These are phyloP conservation scores for Fusarium nodosum DNA, from an alignment of 2,329 filamentous ascomycete species.

Conservation along the genomic window DNA sequence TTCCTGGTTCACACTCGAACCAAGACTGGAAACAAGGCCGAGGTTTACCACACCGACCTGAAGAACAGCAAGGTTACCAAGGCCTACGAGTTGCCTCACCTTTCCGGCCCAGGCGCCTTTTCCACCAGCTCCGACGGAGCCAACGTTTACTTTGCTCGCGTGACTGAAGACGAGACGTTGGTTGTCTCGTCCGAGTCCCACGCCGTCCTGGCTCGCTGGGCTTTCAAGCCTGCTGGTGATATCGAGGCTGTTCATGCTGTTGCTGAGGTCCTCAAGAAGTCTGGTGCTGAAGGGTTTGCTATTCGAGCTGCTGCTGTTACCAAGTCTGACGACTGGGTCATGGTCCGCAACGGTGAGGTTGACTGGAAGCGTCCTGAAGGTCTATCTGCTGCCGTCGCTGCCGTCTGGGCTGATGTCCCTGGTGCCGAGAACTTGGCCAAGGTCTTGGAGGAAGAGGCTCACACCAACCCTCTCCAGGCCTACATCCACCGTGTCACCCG, in stretches of 20 bases:
- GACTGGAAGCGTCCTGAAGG: constrained; percentile 88
- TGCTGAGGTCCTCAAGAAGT: constrained; percentile 84
- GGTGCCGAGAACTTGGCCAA: constrained; percentile 80
- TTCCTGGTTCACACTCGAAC: constrained; percentile 88
- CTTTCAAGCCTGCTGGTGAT: constrained; percentile 62
- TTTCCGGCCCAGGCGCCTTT: constrained; percentile 79
- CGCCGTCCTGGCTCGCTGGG: constrained; percentile 81
- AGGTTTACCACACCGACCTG: constrained; percentile 86
- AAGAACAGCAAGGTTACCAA: constrained; percentile 78
- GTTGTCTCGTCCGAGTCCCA: constrained; percentile 83
- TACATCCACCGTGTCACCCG: constrained; percentile 89
- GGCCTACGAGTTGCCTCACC: constrained; percentile 81
- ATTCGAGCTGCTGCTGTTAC: constrained; percentile 81
- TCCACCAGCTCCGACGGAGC: constrained; percentile 81
- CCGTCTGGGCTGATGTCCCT: constrained; percentile 83
- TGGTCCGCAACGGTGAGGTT: constrained; percentile 84
- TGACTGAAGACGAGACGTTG: constrained; percentile 79
- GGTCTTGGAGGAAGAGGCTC: constrained; percentile 86
- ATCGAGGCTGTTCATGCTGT: constrained; percentile 74
- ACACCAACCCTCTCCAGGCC: constrained; percentile 83
- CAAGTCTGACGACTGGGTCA: constrained; percentile 79
- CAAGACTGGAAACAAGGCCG: constrained; percentile 78
- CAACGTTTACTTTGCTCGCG: constrained; percentile 89
- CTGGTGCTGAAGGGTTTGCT: constrained; percentile 75
- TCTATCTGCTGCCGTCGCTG: constrained; percentile 82